Evolutionary conservation across 345 rosid genomes (phyloP), one percentile per base, ranked within the genome.

Genomic region (Eucalyptus paniculata): DNA sequence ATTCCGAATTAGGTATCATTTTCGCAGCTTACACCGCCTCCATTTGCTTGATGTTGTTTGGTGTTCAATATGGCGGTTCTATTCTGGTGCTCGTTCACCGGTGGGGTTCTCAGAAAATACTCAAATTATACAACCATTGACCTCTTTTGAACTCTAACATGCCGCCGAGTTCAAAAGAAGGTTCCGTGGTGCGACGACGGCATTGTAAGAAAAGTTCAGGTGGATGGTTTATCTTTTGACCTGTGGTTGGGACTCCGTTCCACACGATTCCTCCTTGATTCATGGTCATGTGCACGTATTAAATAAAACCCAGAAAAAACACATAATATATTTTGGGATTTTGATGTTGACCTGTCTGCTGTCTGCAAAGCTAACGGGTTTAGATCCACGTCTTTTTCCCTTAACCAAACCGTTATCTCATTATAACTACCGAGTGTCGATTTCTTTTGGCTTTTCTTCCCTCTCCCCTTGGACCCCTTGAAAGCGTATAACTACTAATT

Each of bases 81-180:
- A 0, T 24, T 10, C 30, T 56, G 1, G 30, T 56, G 30, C 62
- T 21, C 26, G 4, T 53, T 53, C 58, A 53, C 11, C 26, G 26
- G 11, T 21, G 62, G 62, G 62, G 30, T 24, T 56, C 62, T 56
- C 6, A 56, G 62, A 24, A 56, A 56, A 26, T 24, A 24, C 62
- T 56, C 3, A 56, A 26, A 56, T 56, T 56, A 14, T 56, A 0
- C 30, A 24, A 26, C 30, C 0, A 4, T n/a, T n/a, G 32, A n/a
- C 77, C 37, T 65, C 77, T 15, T 65, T 32, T 65, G 77, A n/a
- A 65, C 37, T n/a, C 37, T 65, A 0, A n/a, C 77, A 7, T n/a
- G 37, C 77, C 3, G 37, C 77, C 37, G 0, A 15, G 2, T n/a
- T 65, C 21, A 4, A 30, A 24, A n/a, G 21, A 15, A 65, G 30